phyloP scores from a whole-genome alignment of 1,284 basidiomycete genomes.

The Ganoderma lingzhi region DNA sequence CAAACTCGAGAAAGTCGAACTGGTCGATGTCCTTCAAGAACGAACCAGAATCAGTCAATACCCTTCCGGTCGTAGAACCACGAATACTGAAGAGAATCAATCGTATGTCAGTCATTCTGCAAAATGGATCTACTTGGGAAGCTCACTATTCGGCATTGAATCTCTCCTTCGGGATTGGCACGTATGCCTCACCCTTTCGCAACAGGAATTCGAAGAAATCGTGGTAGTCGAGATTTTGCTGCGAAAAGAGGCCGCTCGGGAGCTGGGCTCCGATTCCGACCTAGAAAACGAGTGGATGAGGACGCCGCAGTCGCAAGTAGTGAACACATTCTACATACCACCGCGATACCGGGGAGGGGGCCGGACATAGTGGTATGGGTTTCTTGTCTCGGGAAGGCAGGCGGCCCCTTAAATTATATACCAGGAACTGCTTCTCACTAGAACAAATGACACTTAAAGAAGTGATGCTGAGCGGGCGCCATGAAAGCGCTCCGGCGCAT shows the following conservation, averaged over 20 bases:
- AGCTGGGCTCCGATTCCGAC: not conserved
- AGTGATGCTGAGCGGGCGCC: not conserved
- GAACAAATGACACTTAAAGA: not conserved
- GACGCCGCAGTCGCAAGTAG: not conserved
- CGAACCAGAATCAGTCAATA: constrained; percentile 33
- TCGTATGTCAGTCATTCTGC: not conserved
- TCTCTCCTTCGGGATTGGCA: not conserved
- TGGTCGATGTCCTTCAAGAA: constrained; percentile 48
- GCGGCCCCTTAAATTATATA: not conserved
- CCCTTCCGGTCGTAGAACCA: not conserved
- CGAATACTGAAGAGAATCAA: not conserved
- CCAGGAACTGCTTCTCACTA: not conserved
- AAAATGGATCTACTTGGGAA: not conserved
- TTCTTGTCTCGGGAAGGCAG: not conserved
- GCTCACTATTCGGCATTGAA: not conserved
- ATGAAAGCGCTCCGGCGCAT: not conserved
- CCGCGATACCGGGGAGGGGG: not conserved
- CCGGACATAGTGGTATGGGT: not conserved
- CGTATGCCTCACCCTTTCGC: not conserved
- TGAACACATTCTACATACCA: not conserved
- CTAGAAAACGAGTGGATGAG: not conserved
- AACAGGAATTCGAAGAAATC: not conserved
- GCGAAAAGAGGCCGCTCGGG: not conserved
- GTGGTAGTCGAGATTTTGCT: not conserved
- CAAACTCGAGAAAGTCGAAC: constrained; percentile 52